These are phyloP conservation scores for Stachybotrys chlorohalonatus DNA, from an alignment of 2,329 filamentous ascomycete genomes.

Conservation along the genomic window DNA sequence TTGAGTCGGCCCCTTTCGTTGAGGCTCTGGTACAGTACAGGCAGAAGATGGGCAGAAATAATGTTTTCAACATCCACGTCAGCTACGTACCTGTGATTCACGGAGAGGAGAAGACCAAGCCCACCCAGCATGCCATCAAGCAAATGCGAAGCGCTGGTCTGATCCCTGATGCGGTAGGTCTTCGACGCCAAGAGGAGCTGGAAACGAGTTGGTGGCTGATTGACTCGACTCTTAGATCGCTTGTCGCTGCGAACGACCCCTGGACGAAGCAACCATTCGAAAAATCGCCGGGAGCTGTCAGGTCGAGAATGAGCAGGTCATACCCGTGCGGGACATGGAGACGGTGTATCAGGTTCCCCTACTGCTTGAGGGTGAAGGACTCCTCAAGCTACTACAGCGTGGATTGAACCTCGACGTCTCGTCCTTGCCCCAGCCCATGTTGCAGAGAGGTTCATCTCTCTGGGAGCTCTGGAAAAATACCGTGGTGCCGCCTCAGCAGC, in stretches of 20 bases:
- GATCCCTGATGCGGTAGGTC: slow-evolving; percentile 55
- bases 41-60: slow-evolving; percentile 61
- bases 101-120: slow-evolving; percentile 89
- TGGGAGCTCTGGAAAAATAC: slow-evolving; percentile 74
- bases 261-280: slow-evolving; percentile 64
- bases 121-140: slow-evolving; percentile 84
- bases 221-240: slow-evolving; percentile 54
- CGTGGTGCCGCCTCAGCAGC: slow-evolving; percentile 56
- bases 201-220: background rate
- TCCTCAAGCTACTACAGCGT: slow-evolving; percentile 57
- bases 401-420: slow-evolving; percentile 57
- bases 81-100: slow-evolving; percentile 68
- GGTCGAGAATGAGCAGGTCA: slow-evolving; percentile 73
- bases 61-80: slow-evolving; percentile 85
- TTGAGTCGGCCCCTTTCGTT: slow-evolving; percentile 81
- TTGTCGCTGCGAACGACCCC: slow-evolving; percentile 74
- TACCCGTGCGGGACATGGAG: slow-evolving; percentile 81
- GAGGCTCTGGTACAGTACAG: slow-evolving; percentile 77
- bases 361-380: slow-evolving; percentile 74
- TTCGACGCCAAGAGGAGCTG: background rate
- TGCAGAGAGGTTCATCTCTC: slow-evolving; percentile 55
- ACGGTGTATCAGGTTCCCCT: slow-evolving; percentile 93
- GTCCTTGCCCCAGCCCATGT: slow-evolving; percentile 39
- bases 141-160: slow-evolving; percentile 74
- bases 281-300: slow-evolving; percentile 91